Conservation (phyloP, 1,284 basidiomycete species). For the Rhodotorula sp. region DNA sequence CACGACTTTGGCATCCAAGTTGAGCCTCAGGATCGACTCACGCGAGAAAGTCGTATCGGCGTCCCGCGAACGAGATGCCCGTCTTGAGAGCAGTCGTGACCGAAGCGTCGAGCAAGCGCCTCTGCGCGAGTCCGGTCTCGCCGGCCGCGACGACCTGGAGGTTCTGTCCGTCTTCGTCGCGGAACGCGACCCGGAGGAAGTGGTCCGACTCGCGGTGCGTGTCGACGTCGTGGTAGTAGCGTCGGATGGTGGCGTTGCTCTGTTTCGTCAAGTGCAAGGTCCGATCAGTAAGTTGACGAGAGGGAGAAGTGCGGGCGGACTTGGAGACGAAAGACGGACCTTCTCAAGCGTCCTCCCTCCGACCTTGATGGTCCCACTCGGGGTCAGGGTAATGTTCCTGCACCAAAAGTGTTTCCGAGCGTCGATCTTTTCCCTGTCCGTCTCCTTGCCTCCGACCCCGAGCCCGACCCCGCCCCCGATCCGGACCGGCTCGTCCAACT, state of each 20-base stretch:
- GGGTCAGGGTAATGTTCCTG: slow-evolving; percentile 34
- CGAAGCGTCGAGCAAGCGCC: slow-evolving; percentile 10
- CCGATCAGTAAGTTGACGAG: slow-evolving; percentile 51
- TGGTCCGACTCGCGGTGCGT: slow-evolving; percentile 37
- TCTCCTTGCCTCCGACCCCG: not conserved
- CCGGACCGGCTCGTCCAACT: not conserved
- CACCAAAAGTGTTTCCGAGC: slow-evolving; percentile 14
- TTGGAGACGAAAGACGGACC: slow-evolving; percentile 56
- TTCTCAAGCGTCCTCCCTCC: slow-evolving; percentile 72
- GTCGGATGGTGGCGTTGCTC: slow-evolving; percentile 51
- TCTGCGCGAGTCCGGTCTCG: not conserved
- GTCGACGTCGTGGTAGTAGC: slow-evolving; percentile 47
- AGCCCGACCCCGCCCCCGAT: not conserved
- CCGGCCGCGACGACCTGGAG: not conserved
- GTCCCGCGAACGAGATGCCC: slow-evolving; percentile 43
- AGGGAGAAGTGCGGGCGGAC: slow-evolving; percentile 41
- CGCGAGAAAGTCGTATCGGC: slow-evolving; percentile 28
- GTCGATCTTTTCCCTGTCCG: not conserved
- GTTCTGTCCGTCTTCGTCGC: slow-evolving; percentile 62
- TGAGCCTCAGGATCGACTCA: not conserved
- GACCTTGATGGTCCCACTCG: slow-evolving; percentile 50
- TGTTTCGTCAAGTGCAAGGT: not conserved
- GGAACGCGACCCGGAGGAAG: slow-evolving; percentile 73
- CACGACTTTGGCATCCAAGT: not conserved
- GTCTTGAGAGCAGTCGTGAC: slow-evolving; percentile 48